Base-by-base conservation (phyloP, 2,329 filamentous ascomycete species). In the Aspergillus sp. region DNA sequence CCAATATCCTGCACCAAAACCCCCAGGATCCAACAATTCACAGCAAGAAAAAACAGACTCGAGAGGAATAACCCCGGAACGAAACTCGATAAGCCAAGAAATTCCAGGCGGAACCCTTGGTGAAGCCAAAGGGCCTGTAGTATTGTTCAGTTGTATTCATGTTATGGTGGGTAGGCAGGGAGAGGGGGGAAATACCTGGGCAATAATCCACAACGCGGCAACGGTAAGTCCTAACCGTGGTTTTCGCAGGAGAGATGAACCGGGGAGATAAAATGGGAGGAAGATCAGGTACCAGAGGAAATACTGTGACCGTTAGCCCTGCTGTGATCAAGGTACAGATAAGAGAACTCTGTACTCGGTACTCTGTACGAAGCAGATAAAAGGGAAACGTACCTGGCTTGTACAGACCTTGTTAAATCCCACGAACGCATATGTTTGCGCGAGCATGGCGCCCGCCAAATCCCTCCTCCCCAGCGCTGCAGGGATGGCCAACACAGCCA, bases 351-450 rank as follows among this genome's bases (percentile, higher is more conserved):
- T 1, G 19, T 19, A 19, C 19, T 19, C 19, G 19, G 2, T 19
- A 32, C 8, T 9, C 30, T 32, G 8, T 32, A n/a, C 29, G 29
- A 30, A 27, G 43, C 44, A 38, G 5, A 12, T 19, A 12, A 7
- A 29, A 29, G 29, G 44, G 33, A 10, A 29, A 45, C 77, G 53
- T 78, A 93, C 88, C 78, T 97, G 91, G 61, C 89, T 95, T 3
- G 93, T 98, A 76, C 91, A 97, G 52, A 98, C 93, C 73, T 98
- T 98, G 72, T 98, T 98, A 58, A 97, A 97, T 0, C 89, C 84
- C 3, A 97, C 93, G 67, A 98, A 98, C 0, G 91, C 88, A 69
- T 96, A 95, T 0, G 93, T 97, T 69, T 98, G 93, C 3, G 88
- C 88, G 51, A 97, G 79, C 86, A 97, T 90, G 4, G 87, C 84